Evolutionary conservation across 106 monocot species (phyloP).

Genomic region (Narthecium ossifragum): DNA sequence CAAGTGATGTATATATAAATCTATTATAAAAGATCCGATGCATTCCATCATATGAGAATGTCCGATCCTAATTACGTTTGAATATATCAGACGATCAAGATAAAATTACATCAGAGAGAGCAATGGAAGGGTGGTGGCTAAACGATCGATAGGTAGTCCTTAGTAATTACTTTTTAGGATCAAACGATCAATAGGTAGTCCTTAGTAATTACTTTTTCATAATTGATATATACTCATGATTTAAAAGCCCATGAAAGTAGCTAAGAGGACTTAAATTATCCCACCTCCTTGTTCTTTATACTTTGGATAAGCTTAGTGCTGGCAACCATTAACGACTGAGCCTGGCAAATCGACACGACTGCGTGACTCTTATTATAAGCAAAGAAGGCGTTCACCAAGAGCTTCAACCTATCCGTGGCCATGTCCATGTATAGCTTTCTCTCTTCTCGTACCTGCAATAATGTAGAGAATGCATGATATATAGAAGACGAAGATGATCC

Average conservation of each 20-base stretch:
- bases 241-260: too few relatives aligned
- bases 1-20: too few relatives aligned
- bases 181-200: background rate
- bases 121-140: too few relatives aligned
- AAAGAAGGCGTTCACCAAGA: constrained; percentile 42
- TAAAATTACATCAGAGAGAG: too few relatives aligned
- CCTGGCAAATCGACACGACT: constrained; percentile 30
- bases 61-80: too few relatives aligned
- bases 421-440: constrained; percentile 29
- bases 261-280: background rate
- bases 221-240: too few relatives aligned
- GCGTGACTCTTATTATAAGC: constrained; percentile 23
- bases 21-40: too few relatives aligned
- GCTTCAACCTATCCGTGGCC: constrained; percentile 31
- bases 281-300: constrained; percentile 41
- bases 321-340: constrained; percentile 14
- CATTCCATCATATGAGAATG: too few relatives aligned
- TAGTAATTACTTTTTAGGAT: background rate
- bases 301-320: constrained; percentile 33
- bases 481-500: background rate
- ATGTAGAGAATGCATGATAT: background rate
- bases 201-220: background rate
- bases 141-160: background rate
- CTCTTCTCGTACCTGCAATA: constrained; percentile 31
- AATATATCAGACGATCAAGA: too few relatives aligned